Conservation (phyloP, 2,329 filamentous ascomycete species). For the Conoideocrella luteorostrata region DNA sequence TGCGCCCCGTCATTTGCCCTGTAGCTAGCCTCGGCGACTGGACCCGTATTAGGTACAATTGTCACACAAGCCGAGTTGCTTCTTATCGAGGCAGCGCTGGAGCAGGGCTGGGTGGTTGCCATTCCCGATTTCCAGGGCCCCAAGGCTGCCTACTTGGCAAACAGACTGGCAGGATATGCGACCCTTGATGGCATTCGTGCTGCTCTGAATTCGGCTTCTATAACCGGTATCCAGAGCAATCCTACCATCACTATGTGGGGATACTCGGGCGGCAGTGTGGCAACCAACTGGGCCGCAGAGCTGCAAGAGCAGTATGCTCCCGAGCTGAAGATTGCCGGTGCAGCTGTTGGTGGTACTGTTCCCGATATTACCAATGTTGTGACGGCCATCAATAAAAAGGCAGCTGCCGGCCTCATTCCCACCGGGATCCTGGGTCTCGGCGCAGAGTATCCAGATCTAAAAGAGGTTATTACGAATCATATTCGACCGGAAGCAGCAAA, state of each 20-base stretch:
- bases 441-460: slow-evolving; percentile 14
- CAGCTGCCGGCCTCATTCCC: slow-evolving; percentile 16
- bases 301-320: slow-evolving; percentile 19
- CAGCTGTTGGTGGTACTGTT: slow-evolving; percentile 17
- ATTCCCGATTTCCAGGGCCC: slow-evolving; percentile 42
- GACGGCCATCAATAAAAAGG: slow-evolving; percentile 11
- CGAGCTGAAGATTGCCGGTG: slow-evolving; percentile 17
- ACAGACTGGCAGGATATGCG: slow-evolving; percentile 32
- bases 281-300: slow-evolving; percentile 17
- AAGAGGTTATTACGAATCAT: slow-evolving; percentile 10
- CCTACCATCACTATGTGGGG: slow-evolving; percentile 38
- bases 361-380: slow-evolving; percentile 14
- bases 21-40: too few species aligned
- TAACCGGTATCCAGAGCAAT: slow-evolving; percentile 23
- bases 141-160: slow-evolving; percentile 34
- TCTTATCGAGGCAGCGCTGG: slow-evolving; percentile 20
- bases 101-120: slow-evolving; percentile 39
- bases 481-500: slow-evolving; percentile 16
- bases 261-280: slow-evolving; percentile 19
- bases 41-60: slow-evolving; percentile 31
- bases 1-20: slow-evolving; percentile 21
- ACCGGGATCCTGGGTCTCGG: slow-evolving; percentile 15
- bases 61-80: slow-evolving; percentile 16
- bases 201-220: slow-evolving; percentile 21
- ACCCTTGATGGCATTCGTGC: slow-evolving; percentile 40